Evolutionary conservation across 371 early-diverging fungal genomes (phyloP).

Genomic region (Mycotypha africana): DNA sequence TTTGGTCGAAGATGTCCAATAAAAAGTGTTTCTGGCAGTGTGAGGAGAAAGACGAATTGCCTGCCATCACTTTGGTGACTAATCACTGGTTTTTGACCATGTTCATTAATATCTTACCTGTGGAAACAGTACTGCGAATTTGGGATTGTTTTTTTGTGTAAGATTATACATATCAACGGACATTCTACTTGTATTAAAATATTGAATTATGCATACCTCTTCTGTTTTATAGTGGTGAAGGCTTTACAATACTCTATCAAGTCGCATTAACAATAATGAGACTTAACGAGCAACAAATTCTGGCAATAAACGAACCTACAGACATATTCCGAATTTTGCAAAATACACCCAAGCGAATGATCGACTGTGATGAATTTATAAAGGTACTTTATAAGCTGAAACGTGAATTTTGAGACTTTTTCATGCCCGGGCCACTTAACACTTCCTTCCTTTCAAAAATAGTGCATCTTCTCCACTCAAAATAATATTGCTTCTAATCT

Average conservation of each 20-base stretch:
- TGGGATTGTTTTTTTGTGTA: conserved; percentile 83
- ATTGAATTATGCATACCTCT: not conserved
- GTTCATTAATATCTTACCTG: conserved; percentile 74
- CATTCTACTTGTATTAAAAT: not conserved
- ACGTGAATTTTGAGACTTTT: not conserved
- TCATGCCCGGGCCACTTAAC: not conserved
- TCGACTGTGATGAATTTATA: conserved; percentile 69
- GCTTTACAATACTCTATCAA: conserved; percentile 72
- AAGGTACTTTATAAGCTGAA: conserved; percentile 49
- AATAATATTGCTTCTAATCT: conserved; percentile 8
- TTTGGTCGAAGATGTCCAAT: conserved; percentile 49
- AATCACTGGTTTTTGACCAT: conserved; percentile 83
- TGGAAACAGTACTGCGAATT: conserved; percentile 71
- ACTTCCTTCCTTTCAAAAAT: not conserved
- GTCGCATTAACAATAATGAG: conserved; percentile 73
- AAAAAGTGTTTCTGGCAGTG: conserved; percentile 52
- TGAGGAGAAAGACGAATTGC: conserved; percentile 46
- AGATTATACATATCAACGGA: conserved; percentile 18
- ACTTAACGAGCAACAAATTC: conserved; percentile 61
- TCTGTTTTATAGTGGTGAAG: conserved; percentile 45
- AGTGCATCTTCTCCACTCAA: conserved; percentile 13
- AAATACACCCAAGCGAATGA: conserved; percentile 61
- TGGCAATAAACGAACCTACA: conserved; percentile 54
- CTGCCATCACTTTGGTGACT: conserved; percentile 70
- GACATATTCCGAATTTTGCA: conserved; percentile 59